Conservation (phyloP, 352 stramenopile species). For the Phytophthora cajani region DNA sequence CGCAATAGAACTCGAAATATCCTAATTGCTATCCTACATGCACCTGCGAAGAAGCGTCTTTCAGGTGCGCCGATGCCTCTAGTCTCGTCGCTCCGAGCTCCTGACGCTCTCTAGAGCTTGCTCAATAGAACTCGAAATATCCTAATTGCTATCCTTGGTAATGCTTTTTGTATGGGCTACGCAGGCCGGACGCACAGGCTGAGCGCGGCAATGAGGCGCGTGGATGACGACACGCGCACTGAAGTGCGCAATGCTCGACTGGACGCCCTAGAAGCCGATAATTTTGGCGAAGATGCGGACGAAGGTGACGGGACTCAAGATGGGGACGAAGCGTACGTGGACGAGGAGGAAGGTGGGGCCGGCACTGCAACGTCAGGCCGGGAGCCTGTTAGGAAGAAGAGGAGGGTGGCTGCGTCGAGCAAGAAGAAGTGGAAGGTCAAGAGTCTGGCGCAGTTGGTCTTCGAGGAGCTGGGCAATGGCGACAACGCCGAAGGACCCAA, state of each 20-base stretch:
- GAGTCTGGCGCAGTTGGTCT: slow-evolving; percentile 88
- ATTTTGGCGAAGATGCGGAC: slow-evolving; percentile 78
- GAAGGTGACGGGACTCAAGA: slow-evolving; percentile 53
- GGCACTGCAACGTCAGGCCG: slow-evolving; percentile 13
- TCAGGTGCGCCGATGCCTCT: slow-evolving; percentile 44
- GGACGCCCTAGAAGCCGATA: slow-evolving; percentile 90
- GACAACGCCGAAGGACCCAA: slow-evolving; percentile 46
- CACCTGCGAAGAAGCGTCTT: slow-evolving; percentile 58
- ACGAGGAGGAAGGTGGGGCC: slow-evolving; percentile 52
- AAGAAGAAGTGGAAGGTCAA: slow-evolving; percentile 84
- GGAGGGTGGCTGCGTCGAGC: slow-evolving; percentile 19
- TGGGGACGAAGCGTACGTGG: slow-evolving; percentile 69
- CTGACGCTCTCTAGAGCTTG: slow-evolving; percentile 7
- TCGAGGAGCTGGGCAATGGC: slow-evolving; percentile 69
- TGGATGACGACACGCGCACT: slow-evolving; percentile 84
- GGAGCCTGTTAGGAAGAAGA: slow-evolving; percentile 50
- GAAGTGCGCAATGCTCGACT: slow-evolving; percentile 87
- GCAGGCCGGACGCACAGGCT: slow-evolving; percentile 77
- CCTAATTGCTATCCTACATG: too few species aligned
- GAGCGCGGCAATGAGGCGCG: slow-evolving; percentile 82
- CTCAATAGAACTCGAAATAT: background rate
- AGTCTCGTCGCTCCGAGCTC: slow-evolving; percentile 5
- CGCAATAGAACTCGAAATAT: background rate
- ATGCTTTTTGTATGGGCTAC: slow-evolving; percentile 13
- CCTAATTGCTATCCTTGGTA: slow-evolving; percentile 1